Evolutionary conservation across 768 basidiomycete genomes (phyloP).

Genomic region (Amyloporia xantha): DNA sequence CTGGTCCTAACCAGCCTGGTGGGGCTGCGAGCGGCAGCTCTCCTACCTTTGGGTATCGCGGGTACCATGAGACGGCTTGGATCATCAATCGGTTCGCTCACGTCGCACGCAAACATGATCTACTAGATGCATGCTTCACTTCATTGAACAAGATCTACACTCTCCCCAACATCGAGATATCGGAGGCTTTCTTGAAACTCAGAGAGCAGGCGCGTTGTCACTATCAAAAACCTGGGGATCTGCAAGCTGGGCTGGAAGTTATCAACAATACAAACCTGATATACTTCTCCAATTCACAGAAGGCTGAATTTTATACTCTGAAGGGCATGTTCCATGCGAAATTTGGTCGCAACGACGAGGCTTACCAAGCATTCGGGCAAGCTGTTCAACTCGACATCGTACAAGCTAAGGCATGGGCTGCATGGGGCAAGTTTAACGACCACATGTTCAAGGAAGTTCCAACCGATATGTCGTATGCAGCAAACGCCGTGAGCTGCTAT

Average conservation of each 20-base stretch:
- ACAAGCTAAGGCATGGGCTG: slow-evolving; percentile 96
- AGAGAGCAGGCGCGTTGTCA: slow-evolving; percentile 98
- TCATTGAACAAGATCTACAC: slow-evolving; percentile 97
- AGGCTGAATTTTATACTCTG: slow-evolving; percentile 96
- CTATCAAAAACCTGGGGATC: slow-evolving; percentile 91
- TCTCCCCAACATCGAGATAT: slow-evolving; percentile 98
- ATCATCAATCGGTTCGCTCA: slow-evolving; percentile 99
- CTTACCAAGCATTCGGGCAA: slow-evolving; percentile 86
- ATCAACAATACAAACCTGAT: slow-evolving; percentile 99
- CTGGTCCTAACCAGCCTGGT: slow-evolving; percentile 38
- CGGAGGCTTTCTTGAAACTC: slow-evolving; percentile 97
- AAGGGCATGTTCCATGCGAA: slow-evolving; percentile 98
- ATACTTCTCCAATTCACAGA: slow-evolving; percentile 92
- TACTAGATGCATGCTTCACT: slow-evolving; percentile 92
- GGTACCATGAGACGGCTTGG: slow-evolving; percentile 99
- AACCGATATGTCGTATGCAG: slow-evolving; percentile 66
- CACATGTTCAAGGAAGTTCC: slow-evolving; percentile 86
- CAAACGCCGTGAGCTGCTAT: slow-evolving; percentile 94
- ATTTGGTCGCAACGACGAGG: slow-evolving; percentile 80
- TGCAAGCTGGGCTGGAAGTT: slow-evolving; percentile 91
- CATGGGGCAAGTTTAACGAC: slow-evolving; percentile 95
- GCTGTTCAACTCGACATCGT: slow-evolving; percentile 95
- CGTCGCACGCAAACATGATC: slow-evolving; percentile 93
- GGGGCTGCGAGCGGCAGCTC: slow-evolving; percentile 48
- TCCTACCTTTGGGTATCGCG: slow-evolving; percentile 87